These are phyloP conservation scores for Noccaea bulbosa DNA, from an alignment of 345 rosid genomes.

Conservation along the genomic window DNA sequence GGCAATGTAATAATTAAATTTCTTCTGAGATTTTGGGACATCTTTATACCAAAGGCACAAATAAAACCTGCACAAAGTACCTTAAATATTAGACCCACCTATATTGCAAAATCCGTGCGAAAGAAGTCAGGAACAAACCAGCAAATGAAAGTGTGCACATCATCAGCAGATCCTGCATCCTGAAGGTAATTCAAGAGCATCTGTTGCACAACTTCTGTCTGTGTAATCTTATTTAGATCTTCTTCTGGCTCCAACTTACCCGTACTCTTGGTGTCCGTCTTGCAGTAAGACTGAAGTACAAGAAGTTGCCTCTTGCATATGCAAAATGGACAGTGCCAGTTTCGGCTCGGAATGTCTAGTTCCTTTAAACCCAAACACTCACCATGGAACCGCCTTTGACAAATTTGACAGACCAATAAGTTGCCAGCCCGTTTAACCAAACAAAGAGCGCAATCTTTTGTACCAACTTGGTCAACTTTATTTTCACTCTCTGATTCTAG, in stretches of 20 bases:
- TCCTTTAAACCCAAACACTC: conserved; percentile 93
- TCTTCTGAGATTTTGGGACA: conserved; percentile 76
- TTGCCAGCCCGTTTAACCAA: conserved; percentile 65
- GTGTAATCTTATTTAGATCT: conserved; percentile 54
- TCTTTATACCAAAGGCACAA: conserved; percentile 94
- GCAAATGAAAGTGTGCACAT: conserved; percentile 76
- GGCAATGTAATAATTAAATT: conserved; percentile 67
- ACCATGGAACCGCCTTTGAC: conserved; percentile 78
- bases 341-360: conserved; percentile 64
- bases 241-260: conserved; percentile 46
- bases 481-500: conserved; percentile 58
- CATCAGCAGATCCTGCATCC: conserved; percentile 78
- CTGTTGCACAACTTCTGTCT: conserved; percentile 83
- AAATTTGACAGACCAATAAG: conserved; percentile 74
- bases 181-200: conserved; percentile 92
- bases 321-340: conserved; percentile 87
- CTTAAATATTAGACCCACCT: conserved; percentile 32
- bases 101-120: conserved; percentile 26
- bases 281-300: conserved; percentile 79
- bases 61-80: conserved; percentile 77
- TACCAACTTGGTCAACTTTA: conserved; percentile 46
- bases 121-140: conserved; percentile 59
- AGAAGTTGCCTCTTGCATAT: conserved; percentile 81
- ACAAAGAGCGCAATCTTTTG: conserved; percentile 78
- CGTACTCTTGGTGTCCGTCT: conserved; percentile 56